A percentile compares a stretch with the other conserved stretches of the same genome.
phyloP scores from a whole-genome alignment of 140 eudicot genomes.

The Anethum foeniculum region DNA sequence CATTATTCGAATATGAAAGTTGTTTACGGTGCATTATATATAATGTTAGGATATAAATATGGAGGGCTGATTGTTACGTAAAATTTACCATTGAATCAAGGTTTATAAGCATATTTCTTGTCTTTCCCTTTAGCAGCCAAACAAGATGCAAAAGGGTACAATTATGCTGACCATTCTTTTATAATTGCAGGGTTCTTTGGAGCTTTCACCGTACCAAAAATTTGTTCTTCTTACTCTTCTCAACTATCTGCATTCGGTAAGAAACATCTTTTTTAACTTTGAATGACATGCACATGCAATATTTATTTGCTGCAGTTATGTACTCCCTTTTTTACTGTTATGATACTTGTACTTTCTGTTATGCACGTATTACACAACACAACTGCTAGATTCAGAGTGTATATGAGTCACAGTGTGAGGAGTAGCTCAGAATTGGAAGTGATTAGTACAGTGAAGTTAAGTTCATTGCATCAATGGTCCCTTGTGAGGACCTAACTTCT shows the following conservation, averaged over 20 bases:
- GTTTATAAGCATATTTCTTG: background rate
- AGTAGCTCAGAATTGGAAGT: background rate
- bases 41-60: too few species aligned
- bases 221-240: constrained; percentile 75
- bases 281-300: constrained; percentile 8
- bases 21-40: background rate
- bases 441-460: background rate
- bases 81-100: background rate
- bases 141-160: constrained; percentile 6
- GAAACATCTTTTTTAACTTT: constrained; percentile 6
- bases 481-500: background rate
- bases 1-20: background rate
- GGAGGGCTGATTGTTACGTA: too few species aligned
- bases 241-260: constrained; percentile 69
- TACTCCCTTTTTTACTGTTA: background rate
- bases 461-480: background rate
- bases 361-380: background rate
- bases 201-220: constrained; percentile 70
- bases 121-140: background rate
- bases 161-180: background rate
- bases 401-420: background rate
- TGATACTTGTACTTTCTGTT: background rate
- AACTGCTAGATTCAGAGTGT: background rate
- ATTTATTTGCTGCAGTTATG: background rate
- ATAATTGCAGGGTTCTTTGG: constrained; percentile 65